phyloP scores from a whole-genome alignment of 495 filamentous ascomycete genomes.

The Neurospora sp. region DNA sequence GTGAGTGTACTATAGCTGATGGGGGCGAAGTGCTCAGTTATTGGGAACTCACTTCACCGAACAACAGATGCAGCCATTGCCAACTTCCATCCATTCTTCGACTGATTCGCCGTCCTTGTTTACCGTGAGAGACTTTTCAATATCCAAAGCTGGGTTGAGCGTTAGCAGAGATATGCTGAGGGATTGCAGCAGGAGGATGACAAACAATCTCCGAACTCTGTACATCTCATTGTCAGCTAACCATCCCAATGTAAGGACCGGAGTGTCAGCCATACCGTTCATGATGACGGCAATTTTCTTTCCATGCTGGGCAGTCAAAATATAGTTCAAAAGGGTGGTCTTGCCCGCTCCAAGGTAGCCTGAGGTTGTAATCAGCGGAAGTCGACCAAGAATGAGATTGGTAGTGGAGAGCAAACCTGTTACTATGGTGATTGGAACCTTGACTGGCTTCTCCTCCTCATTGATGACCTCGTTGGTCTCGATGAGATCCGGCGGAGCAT shows the following conservation, averaged over 20 bases:
- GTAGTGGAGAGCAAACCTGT: slow-evolving; percentile 51
- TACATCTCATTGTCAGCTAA: neutral
- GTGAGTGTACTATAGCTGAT: neutral
- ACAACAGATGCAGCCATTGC: slow-evolving; percentile 97
- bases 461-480: slow-evolving; percentile 32
- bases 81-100: slow-evolving; percentile 90
- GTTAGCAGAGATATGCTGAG: slow-evolving; percentile 12
- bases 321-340: slow-evolving; percentile 92
- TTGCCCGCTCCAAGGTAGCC: slow-evolving; percentile 90
- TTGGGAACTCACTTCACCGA: slow-evolving; percentile 67
- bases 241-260: neutral
- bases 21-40: neutral
- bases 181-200: neutral
- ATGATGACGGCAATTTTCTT: slow-evolving; percentile 97
- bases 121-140: slow-evolving; percentile 87
- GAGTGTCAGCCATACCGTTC: slow-evolving; percentile 51
- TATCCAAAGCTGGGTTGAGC: slow-evolving; percentile 59
- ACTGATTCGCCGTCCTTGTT: slow-evolving; percentile 77
- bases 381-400: neutral
- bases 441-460: slow-evolving; percentile 44
- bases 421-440: slow-evolving; percentile 90
- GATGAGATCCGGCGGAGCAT: slow-evolving; percentile 65
- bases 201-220: slow-evolving; percentile 93
- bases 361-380: slow-evolving; percentile 13
- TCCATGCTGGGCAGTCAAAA: slow-evolving; percentile 84